Evolutionary conservation across 352 stramenopile genomes (phyloP).

Genomic region (Phytophthora foliorum): DNA sequence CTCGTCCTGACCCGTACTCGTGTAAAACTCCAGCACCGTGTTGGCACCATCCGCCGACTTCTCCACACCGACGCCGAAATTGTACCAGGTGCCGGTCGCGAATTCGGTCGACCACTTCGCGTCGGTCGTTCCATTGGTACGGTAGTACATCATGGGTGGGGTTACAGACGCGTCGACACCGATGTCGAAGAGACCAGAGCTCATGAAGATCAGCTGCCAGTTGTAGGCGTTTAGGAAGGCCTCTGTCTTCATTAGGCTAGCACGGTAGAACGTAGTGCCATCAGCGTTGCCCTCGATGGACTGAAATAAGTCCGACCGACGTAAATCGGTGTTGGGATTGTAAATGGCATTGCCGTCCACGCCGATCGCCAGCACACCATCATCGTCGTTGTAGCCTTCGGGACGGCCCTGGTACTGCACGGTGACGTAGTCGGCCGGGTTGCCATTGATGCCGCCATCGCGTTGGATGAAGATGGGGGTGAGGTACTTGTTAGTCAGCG

Average conservation of each 20-base stretch:
- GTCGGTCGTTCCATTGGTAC: constrained; percentile 40
- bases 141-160: constrained; percentile 55
- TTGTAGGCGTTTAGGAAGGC: constrained; percentile 52
- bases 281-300: constrained; percentile 36
- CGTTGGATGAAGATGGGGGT: constrained; percentile 55
- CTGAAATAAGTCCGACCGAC: constrained; percentile 63
- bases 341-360: constrained; percentile 66
- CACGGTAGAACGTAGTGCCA: constrained; percentile 58
- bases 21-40: constrained; percentile 54
- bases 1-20: constrained; percentile 44
- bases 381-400: constrained; percentile 57
- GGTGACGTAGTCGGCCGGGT: constrained; percentile 54
- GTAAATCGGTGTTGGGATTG: constrained; percentile 45
- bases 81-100: constrained; percentile 60
- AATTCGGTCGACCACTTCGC: constrained; percentile 55
- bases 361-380: constrained; percentile 52
- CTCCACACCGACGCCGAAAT: constrained; percentile 57
- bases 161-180: constrained; percentile 51
- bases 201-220: constrained; percentile 61
- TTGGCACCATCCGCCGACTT: constrained; percentile 33
- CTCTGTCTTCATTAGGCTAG: constrained; percentile 54
- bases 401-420: constrained; percentile 42
- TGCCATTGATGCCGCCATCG: constrained; percentile 31
- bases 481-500: constrained; percentile 54
- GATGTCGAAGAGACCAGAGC: constrained; percentile 56